Conservation (phyloP, 805 yeast genomes). For the Candida manassasensis region DNA sequence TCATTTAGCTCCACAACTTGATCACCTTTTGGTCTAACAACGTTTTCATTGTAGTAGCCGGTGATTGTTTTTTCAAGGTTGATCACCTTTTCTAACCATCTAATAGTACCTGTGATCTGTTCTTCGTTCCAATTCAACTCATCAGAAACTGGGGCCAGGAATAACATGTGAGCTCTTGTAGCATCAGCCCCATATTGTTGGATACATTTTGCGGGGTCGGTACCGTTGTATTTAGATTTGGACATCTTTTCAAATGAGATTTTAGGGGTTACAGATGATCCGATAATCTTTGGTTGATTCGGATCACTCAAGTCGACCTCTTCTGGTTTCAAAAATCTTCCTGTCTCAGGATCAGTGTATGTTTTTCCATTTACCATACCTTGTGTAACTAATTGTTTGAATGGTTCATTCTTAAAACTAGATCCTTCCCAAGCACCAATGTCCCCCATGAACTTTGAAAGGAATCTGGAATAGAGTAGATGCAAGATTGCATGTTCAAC, state of each 20-base stretch:
- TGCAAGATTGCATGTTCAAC: constrained; percentile 96
- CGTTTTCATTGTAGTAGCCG: not conserved
- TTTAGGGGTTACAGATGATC: constrained; percentile 47
- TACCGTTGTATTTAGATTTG: constrained; percentile 92
- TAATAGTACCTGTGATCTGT: constrained; percentile 78
- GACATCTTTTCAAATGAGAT: constrained; percentile 90
- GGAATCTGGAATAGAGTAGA: constrained; percentile 77
- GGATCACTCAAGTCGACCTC: constrained; percentile 52
- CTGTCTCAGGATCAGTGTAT: constrained; percentile 62
- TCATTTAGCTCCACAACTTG: constrained; percentile 9
- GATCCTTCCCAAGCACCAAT: constrained; percentile 67
- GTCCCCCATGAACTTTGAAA: constrained; percentile 70
- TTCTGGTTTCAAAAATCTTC: constrained; percentile 72
- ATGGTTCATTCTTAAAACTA: constrained; percentile 67
- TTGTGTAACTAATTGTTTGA: constrained; percentile 76
- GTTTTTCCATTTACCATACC: constrained; percentile 99
- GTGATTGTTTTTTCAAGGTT: constrained; percentile 18
- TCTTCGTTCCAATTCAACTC: constrained; percentile 85
- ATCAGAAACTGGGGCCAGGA: constrained; percentile 86
- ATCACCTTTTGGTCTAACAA: constrained; percentile 1
- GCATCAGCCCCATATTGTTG: constrained; percentile 85
- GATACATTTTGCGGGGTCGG: constrained; percentile 80
- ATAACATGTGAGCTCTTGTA: constrained; percentile 85
- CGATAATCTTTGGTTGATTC: constrained; percentile 41
- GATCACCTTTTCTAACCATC: constrained; percentile 73